Percentiles rank a stretch among this genome's conserved stretches.
These are phyloP conservation scores for Malus orientalis DNA, from an alignment of 306 rosid genomes.

Conservation along the genomic window DNA sequence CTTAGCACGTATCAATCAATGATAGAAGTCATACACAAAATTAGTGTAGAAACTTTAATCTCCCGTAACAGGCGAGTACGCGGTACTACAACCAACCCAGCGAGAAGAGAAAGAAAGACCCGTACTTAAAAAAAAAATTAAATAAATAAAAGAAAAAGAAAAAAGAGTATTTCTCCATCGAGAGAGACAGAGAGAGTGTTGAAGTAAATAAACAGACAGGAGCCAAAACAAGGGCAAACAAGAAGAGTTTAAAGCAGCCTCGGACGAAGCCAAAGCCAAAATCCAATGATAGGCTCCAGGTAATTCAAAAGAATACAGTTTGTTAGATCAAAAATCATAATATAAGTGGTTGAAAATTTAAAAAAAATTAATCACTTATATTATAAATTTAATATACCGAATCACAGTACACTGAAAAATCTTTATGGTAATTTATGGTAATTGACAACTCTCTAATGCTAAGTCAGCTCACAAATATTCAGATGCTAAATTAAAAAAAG, in stretches of 20 bases:
- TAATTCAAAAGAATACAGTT: no score
- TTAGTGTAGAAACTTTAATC: no score
- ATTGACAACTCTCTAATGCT: no score
- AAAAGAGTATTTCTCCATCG: neutral
- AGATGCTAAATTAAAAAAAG: no score
- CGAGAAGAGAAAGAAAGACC: neutral
- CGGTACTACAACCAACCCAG: neutral
- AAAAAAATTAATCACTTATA: no score
- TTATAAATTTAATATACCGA: no score
- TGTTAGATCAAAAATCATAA: rapidly evolving
- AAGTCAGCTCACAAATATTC: no score
- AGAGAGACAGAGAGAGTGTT: neutral
- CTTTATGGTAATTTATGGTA: no score
- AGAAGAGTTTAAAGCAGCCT: neutral
- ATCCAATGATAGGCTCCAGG: neutral
- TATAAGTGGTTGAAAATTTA: rapidly evolving
- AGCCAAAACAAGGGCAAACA: neutral
- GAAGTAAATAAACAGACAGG: neutral
- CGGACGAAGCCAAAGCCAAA: conserved; percentile 2
- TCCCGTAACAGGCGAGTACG: neutral
- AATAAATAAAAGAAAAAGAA: conserved; percentile 5
- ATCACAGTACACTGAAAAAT: no score
- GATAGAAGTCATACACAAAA: no score
- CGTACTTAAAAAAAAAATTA: neutral
- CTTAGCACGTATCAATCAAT: no score